These are phyloP conservation scores for Geotrichum bryndzae DNA, from an alignment of 1,139 yeast species.

Conservation along the genomic window DNA sequence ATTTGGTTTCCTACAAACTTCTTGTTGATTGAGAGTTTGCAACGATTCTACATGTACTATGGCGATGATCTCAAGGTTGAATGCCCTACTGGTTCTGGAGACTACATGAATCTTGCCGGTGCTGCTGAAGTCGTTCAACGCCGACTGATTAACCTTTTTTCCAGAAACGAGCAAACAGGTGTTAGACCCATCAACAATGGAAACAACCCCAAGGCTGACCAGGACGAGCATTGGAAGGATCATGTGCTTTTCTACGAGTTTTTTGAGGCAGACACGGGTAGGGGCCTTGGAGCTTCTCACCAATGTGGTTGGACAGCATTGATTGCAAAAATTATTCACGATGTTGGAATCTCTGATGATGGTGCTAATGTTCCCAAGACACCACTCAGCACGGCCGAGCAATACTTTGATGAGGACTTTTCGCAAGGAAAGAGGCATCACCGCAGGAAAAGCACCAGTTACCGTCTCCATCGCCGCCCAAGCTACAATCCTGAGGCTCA, in stretches of 20 bases:
- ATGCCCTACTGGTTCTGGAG: constrained; percentile 87
- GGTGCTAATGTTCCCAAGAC: constrained; percentile 33
- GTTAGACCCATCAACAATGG: constrained; percentile 80
- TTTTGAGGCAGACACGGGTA: constrained; percentile 92
- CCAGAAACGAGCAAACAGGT: constrained; percentile 60
- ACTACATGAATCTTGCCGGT: constrained; percentile 74
- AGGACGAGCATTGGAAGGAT: constrained; percentile 71
- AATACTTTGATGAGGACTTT: constrained; percentile 37
- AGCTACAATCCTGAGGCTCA: constrained; percentile 3
- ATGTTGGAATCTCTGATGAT: constrained; percentile 60
- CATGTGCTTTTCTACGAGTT: constrained; percentile 80
- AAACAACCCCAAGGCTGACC: constrained; percentile 46
- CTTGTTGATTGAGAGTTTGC: constrained; percentile 79
- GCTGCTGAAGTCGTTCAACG: constrained; percentile 91
- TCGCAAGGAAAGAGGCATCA: constrained; percentile 23
- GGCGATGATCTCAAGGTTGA: constrained; percentile 84
- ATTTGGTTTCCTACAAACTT: constrained; percentile 96
- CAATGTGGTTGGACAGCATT: constrained; percentile 98
- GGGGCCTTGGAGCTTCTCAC: constrained; percentile 92
- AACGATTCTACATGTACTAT: constrained; percentile 82
- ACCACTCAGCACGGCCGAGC: constrained; percentile 36
- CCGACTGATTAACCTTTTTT: constrained; percentile 72
- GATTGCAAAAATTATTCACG: constrained; percentile 90
- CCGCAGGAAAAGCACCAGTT: constrained; percentile 21
- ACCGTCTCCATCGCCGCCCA: constrained; percentile 23